A percentile compares a stretch with the other conserved stretches of the same genome.
phyloP scores from a whole-genome alignment of 73 alveolate species.

The Blepharisma japonicum region DNA sequence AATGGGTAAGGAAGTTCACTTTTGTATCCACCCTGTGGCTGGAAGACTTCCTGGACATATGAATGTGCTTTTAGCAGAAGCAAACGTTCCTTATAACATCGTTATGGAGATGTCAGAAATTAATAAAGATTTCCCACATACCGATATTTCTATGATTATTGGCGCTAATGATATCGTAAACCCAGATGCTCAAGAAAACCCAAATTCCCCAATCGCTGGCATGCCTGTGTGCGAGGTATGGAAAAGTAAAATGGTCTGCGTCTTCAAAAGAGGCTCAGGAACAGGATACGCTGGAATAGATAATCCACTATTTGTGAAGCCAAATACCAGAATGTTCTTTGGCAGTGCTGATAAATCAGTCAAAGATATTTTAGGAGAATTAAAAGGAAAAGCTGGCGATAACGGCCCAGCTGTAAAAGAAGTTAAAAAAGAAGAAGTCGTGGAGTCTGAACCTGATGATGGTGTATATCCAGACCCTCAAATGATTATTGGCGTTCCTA shows the following conservation, averaged over 20 bases:
- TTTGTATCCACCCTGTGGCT: conserved; percentile 88
- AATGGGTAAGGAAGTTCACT: conserved; percentile 24
- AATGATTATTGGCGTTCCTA: conserved; percentile 39
- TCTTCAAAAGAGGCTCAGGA: conserved; percentile 45
- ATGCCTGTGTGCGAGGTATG: conserved; percentile 65
- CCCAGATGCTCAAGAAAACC: conserved; percentile 67
- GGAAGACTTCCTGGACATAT: conserved; percentile 89
- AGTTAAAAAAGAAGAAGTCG: conserved; percentile 24
- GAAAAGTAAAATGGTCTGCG: conserved; percentile 50
- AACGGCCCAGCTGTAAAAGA: conserved; percentile 18
- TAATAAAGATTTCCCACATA: conserved; percentile 51
- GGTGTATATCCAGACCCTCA: conserved; percentile 24
- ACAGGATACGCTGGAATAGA: conserved; percentile 60
- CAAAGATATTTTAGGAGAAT: conserved; percentile 30
- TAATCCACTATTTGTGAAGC: conserved; percentile 56
- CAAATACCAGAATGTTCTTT: conserved; percentile 45
- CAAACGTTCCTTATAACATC: conserved; percentile 72
- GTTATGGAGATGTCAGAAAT: conserved; percentile 62
- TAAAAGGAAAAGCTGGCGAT: conserved; percentile 21
- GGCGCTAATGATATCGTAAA: conserved; percentile 82
- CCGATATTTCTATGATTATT: conserved; percentile 57
- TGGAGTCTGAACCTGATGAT: not conserved
- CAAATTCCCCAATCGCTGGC: conserved; percentile 53
- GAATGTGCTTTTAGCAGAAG: conserved; percentile 80
- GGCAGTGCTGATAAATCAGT: conserved; percentile 46